A percentile compares a stretch with the other conserved stretches of the same genome.
Conservation (phyloP, 2,329 filamentous ascomycete genomes). For the Hyphodiscus sp. region DNA sequence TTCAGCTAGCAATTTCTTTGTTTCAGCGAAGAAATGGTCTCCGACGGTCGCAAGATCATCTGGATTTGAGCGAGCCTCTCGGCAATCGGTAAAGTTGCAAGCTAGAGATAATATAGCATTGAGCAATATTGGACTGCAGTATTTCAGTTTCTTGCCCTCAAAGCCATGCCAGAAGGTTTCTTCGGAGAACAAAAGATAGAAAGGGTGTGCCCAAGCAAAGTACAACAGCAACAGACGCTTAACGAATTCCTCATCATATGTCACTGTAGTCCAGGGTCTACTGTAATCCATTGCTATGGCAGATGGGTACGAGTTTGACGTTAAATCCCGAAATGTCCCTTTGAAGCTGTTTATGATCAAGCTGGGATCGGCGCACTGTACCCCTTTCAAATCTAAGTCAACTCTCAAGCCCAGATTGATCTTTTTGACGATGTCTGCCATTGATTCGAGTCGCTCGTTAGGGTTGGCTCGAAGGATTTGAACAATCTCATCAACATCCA, state of each 20-base stretch:
- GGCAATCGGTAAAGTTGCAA: conserved; percentile 62
- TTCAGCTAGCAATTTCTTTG: conserved; percentile 52
- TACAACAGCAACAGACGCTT: conserved; percentile 58
- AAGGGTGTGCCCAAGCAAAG: conserved; percentile 70
- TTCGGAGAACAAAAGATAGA: conserved; percentile 61
- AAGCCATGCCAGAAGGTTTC: conserved; percentile 18
- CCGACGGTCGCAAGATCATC: conserved; percentile 62
- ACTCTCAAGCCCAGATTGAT: conserved; percentile 2
- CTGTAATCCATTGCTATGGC: conserved; percentile 1
- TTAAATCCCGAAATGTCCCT: conserved; percentile 5
- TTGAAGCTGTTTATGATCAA: no score
- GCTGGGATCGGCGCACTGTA: background rate
- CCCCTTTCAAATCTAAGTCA: conserved; percentile 5
- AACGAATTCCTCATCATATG: conserved; percentile 49
- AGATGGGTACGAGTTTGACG: background rate
- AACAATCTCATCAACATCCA: conserved; percentile 32
- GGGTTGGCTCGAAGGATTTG: conserved; percentile 13
- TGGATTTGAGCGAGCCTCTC: conserved; percentile 53
- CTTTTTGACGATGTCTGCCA: conserved; percentile 9
- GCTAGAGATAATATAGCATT: conserved; percentile 41
- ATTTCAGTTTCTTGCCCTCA: conserved; percentile 12
- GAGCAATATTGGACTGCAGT: conserved; percentile 36
- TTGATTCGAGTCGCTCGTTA: conserved; percentile 12
- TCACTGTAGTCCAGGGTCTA: conserved; percentile 54
- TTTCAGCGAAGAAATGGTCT: conserved; percentile 68